phyloP scores from a whole-genome alignment of 768 basidiomycete genomes.

The Podaxis sp. region DNA sequence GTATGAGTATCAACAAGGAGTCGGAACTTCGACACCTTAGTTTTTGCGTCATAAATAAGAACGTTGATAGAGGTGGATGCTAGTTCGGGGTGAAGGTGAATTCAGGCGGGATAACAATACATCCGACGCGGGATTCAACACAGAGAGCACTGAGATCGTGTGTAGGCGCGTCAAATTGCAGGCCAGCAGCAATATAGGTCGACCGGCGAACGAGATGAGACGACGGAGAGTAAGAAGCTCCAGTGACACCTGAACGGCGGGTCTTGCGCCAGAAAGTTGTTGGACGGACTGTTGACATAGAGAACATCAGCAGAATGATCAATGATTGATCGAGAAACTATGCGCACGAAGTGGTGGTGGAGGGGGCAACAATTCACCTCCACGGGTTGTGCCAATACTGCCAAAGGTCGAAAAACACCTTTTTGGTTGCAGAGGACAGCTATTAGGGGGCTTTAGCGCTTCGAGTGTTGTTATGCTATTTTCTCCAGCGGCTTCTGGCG shows the following conservation, averaged over 20 bases:
- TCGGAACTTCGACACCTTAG: background rate
- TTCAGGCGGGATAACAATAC: constrained; percentile 46
- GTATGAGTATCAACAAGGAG: background rate
- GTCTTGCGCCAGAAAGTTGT: constrained; percentile 82
- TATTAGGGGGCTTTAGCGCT: constrained; percentile 10
- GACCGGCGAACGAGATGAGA: constrained; percentile 74
- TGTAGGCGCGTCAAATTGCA: constrained; percentile 60
- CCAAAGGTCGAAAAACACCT: constrained; percentile 32
- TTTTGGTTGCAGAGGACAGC: constrained; percentile 21
- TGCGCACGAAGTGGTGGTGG: constrained; percentile 66
- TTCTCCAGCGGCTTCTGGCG: constrained; percentile 13
- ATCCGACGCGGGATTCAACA: constrained; percentile 56
- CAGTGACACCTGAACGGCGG: constrained; percentile 67
- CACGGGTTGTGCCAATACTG: constrained; percentile 28
- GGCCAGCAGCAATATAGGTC: constrained; percentile 78
- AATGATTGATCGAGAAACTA: background rate
- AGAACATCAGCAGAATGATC: constrained; percentile 3
- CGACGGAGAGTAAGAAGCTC: constrained; percentile 70
- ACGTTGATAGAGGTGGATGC: background rate
- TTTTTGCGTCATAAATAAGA: background rate
- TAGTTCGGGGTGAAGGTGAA: constrained; percentile 1
- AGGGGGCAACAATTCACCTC: constrained; percentile 54
- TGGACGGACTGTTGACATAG: constrained; percentile 58
- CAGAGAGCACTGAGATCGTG: constrained; percentile 63
- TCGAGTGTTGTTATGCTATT: constrained; percentile 18